Conservation (phyloP, 2,329 filamentous ascomycete genomes). For the Bipolaris bicolor region DNA sequence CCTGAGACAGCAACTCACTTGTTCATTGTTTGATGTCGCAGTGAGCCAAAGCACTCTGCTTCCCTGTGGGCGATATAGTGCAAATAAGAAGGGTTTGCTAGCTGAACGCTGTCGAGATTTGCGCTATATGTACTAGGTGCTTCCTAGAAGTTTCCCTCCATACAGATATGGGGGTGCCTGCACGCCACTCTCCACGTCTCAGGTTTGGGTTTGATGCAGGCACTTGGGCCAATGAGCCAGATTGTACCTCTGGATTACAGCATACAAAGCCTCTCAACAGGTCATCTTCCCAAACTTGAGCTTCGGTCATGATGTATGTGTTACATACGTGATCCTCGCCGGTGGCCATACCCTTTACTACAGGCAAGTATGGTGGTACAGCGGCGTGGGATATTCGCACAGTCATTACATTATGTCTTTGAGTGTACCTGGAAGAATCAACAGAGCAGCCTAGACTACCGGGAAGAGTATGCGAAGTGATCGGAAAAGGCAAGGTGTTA, state of each 20-base stretch:
- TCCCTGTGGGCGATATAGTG: not conserved
- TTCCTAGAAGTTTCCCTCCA: not conserved
- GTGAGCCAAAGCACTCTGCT: not conserved
- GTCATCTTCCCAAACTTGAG: not conserved
- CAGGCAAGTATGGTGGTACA: no score
- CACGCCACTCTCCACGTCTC: not conserved
- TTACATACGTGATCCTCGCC: not conserved
- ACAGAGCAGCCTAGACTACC: constrained; percentile 8
- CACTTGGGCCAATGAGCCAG: not conserved
- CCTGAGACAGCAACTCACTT: constrained; percentile 1
- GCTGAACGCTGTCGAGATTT: not conserved
- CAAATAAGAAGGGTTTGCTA: not conserved
- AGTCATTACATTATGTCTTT: no score
- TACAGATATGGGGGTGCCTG: constrained; percentile 2
- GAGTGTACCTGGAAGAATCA: not conserved
- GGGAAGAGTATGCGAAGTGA: constrained; percentile 12
- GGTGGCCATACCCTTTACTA: not conserved
- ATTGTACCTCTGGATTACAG: not conserved
- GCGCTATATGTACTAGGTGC: not conserved
- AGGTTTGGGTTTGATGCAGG: not conserved
- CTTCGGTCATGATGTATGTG: not conserved
- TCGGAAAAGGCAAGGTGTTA: constrained; percentile 13
- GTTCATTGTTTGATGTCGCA: not conserved
- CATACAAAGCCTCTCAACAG: not conserved
- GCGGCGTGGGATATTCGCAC: no score